phyloP scores from a whole-genome alignment of 2,329 filamentous ascomycete species.

The Podosphaera xanthii region DNA sequence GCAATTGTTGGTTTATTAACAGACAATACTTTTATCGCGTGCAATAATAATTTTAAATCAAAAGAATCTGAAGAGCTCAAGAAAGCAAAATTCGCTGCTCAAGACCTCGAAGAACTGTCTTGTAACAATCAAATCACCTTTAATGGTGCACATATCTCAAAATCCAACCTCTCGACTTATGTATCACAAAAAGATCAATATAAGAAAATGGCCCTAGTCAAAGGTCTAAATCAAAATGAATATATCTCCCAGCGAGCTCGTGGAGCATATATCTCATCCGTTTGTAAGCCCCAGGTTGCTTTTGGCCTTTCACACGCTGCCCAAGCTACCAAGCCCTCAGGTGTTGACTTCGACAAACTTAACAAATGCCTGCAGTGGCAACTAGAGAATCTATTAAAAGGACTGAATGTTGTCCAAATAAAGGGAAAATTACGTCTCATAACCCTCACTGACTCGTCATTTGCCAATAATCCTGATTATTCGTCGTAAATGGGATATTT shows the following conservation, averaged over 20 bases:
- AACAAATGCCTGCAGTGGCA: background rate
- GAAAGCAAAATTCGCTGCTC: too few relatives aligned
- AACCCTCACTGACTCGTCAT: too few relatives aligned
- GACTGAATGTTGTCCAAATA: background rate
- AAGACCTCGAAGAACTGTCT: too few relatives aligned
- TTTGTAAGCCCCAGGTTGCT: background rate
- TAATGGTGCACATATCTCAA: too few relatives aligned
- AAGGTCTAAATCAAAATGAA: background rate
- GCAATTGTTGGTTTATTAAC: background rate
- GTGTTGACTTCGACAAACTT: background rate
- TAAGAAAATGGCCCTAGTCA: background rate
- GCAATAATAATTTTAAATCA: background rate
- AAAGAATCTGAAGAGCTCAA: background rate
- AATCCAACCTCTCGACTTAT: background rate
- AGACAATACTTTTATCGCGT: background rate
- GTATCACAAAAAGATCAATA: background rate
- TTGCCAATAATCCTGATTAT: background rate
- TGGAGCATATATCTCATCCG: background rate
- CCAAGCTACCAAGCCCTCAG: background rate
- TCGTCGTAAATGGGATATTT: slow-evolving; percentile 1
- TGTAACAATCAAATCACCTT: too few relatives aligned
- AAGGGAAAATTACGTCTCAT: background rate
- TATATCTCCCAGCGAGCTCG: background rate
- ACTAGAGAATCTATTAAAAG: background rate
- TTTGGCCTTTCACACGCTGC: background rate